These are phyloP conservation scores for Kodamaea sagamina DNA, from an alignment of 805 yeast genomes.

Conservation along the genomic window DNA sequence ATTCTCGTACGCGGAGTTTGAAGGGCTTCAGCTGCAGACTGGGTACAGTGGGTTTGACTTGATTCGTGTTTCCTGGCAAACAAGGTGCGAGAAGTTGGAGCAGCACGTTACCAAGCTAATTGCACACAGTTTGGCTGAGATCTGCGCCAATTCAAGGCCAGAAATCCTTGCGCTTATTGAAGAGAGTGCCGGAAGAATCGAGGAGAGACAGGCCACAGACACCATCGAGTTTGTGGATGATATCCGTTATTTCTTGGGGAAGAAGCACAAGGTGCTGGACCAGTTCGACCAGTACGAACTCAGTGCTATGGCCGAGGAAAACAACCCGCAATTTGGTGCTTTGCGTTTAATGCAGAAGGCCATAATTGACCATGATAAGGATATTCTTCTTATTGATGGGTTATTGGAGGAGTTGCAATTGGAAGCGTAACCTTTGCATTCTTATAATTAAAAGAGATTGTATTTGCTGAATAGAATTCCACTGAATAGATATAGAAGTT, in stretches of 20 bases:
- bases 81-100: conserved; percentile 64
- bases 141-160: conserved; percentile 33
- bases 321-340: conserved; percentile 16
- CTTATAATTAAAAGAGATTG: too few relatives aligned
- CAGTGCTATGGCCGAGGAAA: conserved; percentile 17
- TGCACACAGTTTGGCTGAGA: conserved; percentile 47
- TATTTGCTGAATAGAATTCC: too few relatives aligned
- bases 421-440: too few relatives aligned
- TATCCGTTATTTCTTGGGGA: conserved; percentile 60
- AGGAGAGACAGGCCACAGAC: conserved; percentile 68
- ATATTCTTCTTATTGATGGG: conserved; percentile 31
- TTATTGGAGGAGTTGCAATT: conserved; percentile 30
- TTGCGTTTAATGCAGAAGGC: conserved; percentile 22
- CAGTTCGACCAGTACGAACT: conserved; percentile 30
- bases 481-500: too few relatives aligned
- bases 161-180: conserved; percentile 24
- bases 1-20: conserved; percentile 23
- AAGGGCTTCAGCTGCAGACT: conserved; percentile 20
- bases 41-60: conserved; percentile 55
- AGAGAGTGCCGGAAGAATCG: conserved; percentile 57
- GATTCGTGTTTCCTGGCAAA: conserved; percentile 66
- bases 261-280: conserved; percentile 35
- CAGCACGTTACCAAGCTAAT: conserved; percentile 59
- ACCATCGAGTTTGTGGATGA: conserved; percentile 81
- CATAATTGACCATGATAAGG: conserved; percentile 24